These are phyloP conservation scores for Suhomyces faveliae DNA, from an alignment of 805 yeast genomes.

Conservation along the genomic window DNA sequence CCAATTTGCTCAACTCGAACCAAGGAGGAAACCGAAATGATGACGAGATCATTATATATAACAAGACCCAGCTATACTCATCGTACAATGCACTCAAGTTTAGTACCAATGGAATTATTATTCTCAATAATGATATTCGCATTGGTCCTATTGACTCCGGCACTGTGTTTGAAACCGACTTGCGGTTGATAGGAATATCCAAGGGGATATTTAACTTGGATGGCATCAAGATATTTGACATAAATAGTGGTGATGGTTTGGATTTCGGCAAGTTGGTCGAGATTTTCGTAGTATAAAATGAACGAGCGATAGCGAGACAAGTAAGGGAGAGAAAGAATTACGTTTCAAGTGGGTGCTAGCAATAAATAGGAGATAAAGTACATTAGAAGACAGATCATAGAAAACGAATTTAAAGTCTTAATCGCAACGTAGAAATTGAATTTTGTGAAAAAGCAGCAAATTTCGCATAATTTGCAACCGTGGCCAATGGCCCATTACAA, in stretches of 20 bases:
- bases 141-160: conserved; percentile 62
- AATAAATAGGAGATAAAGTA: too few relatives aligned
- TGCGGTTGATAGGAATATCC: conserved; percentile 59
- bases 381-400: too few relatives aligned
- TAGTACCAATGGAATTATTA: conserved; percentile 55
- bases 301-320: too few relatives aligned
- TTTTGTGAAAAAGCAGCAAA: too few relatives aligned
- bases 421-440: too few relatives aligned
- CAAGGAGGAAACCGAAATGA: conserved; percentile 5
- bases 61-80: conserved; percentile 23
- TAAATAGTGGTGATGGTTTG: conserved; percentile 60
- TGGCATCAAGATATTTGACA: conserved; percentile 65
- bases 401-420: too few relatives aligned
- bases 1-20: conserved; percentile 15
- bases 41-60: conserved; percentile 18
- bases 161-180: conserved; percentile 61
- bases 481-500: too few relatives aligned
- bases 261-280: conserved; percentile 72
- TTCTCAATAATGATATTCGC: conserved; percentile 63
- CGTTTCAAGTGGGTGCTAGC: too few relatives aligned
- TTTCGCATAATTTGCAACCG: too few relatives aligned
- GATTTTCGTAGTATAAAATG: conserved; percentile 57
- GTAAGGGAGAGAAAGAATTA: too few relatives aligned
- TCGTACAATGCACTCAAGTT: conserved; percentile 39
- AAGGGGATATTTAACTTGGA: conserved; percentile 63